phyloP scores from a whole-genome alignment of 2,329 filamentous ascomycete genomes.

The Diaporthe ilicicola region DNA sequence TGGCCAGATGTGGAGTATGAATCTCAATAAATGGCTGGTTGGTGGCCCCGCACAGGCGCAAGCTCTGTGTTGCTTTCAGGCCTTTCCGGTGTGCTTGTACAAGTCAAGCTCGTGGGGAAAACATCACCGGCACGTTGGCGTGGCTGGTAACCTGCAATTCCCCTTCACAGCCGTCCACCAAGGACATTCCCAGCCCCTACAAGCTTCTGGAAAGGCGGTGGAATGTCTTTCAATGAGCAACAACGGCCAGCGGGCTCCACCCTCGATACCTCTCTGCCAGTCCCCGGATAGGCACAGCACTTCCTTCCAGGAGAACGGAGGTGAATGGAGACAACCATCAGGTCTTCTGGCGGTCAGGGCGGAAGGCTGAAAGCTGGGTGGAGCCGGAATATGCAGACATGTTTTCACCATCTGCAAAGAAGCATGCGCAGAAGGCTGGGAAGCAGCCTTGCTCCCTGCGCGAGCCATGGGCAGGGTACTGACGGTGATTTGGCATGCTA shows the following conservation, averaged over 20 bases:
- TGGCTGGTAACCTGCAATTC: constrained; percentile 47
- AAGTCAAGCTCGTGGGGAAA: constrained; percentile 48
- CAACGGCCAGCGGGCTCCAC: constrained; percentile 11
- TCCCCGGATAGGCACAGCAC: constrained; percentile 46
- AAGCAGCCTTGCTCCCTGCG: constrained; percentile 25
- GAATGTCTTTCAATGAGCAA: constrained; percentile 42
- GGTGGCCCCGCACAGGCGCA: constrained; percentile 36
- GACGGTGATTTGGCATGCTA: constrained; percentile 18
- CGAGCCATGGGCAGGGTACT: constrained; percentile 11
- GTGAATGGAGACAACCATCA: constrained; percentile 20
- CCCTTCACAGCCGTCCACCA: constrained; percentile 43
- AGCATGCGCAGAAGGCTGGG: constrained; percentile 31
- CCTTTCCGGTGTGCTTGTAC: constrained; percentile 51
- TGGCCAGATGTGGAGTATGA: background rate
- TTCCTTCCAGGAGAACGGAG: constrained; percentile 42
- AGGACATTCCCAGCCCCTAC: constrained; percentile 37
- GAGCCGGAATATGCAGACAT: constrained; percentile 23
- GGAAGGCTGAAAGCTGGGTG: constrained; percentile 29
- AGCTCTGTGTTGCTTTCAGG: constrained; percentile 48
- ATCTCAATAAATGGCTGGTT: constrained; percentile 25
- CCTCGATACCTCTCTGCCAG: constrained; percentile 32
- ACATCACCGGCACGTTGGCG: constrained; percentile 45
- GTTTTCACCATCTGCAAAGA: constrained; percentile 33
- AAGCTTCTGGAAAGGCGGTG: constrained; percentile 51
- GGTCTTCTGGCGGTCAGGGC: constrained; percentile 36